Evolutionary conservation across 768 basidiomycete genomes (phyloP).

Genomic region (Mrakia gelida): DNA sequence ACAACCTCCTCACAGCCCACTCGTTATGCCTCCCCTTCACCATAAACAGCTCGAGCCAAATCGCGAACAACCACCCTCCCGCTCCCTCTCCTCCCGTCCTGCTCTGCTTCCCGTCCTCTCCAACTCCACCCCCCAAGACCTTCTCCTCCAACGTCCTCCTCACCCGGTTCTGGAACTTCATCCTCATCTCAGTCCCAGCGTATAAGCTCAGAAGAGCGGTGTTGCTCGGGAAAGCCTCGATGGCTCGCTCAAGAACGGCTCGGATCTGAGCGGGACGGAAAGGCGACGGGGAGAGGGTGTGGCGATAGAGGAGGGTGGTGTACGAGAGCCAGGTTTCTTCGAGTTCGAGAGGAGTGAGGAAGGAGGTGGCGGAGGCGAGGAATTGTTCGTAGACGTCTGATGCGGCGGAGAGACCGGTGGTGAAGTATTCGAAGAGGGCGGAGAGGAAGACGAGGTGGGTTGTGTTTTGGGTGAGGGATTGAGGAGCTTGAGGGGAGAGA

Average conservation of each 20-base stretch:
- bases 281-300: slow-evolving; percentile 29
- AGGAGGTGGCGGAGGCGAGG: background rate
- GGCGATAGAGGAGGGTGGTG: slow-evolving; percentile 10
- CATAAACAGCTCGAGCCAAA: slow-evolving; percentile 39
- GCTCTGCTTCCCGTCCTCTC: slow-evolving; percentile 36
- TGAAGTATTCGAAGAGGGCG: slow-evolving; percentile 39
- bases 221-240: slow-evolving; percentile 45
- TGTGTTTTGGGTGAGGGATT: slow-evolving; percentile 26
- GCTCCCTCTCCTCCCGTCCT: slow-evolving; percentile 35
- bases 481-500: slow-evolving; percentile 29
- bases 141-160: slow-evolving; percentile 41
- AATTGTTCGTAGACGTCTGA: slow-evolving; percentile 32
- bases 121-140: slow-evolving; percentile 18
- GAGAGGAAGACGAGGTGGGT: slow-evolving; percentile 33
- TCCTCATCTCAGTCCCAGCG: slow-evolving; percentile 42
- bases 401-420: slow-evolving; percentile 38
- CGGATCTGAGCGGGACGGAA: slow-evolving; percentile 41
- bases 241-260: slow-evolving; percentile 41
- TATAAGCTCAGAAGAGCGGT: slow-evolving; percentile 45
- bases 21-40: slow-evolving; percentile 36
- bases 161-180: slow-evolving; percentile 44
- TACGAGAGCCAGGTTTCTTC: background rate
- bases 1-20: slow-evolving; percentile 43
- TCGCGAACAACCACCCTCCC: slow-evolving; percentile 39
- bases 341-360: slow-evolving; percentile 3